A percentile compares a stretch with the other conserved stretches of the same genome.
phyloP scores from a whole-genome alignment of 345 rosid species.

The Arabidopsis arenosa region DNA sequence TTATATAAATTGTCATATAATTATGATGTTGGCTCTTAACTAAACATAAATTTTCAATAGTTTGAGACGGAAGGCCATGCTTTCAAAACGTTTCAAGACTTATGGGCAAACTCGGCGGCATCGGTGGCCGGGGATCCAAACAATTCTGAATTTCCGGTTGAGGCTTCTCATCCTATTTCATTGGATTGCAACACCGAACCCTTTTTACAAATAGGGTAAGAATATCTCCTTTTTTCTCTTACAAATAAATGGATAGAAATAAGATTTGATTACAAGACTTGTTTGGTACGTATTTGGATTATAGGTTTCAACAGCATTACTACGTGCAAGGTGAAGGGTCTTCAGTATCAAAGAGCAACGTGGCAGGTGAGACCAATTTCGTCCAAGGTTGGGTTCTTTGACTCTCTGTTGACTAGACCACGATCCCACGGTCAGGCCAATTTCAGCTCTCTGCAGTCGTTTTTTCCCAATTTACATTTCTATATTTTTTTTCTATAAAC shows the following conservation, averaged over 20 bases:
- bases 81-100: slow-evolving; percentile 57
- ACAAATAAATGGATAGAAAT: not conserved
- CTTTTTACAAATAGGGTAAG: slow-evolving; percentile 70
- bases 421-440: slow-evolving; percentile 19
- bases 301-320: slow-evolving; percentile 61
- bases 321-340: slow-evolving; percentile 74
- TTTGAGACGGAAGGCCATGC: slow-evolving; percentile 71
- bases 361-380: slow-evolving; percentile 71
- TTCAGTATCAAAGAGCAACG: slow-evolving; percentile 52
- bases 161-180: slow-evolving; percentile 53
- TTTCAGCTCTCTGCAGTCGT: slow-evolving; percentile 15
- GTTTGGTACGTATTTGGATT: slow-evolving; percentile 15
- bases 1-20: not conserved
- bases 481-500: not conserved
- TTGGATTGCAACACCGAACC: slow-evolving; percentile 70
- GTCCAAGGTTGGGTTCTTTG: slow-evolving; percentile 82
- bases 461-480: not conserved
- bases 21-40: not conserved
- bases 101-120: slow-evolving; percentile 58
- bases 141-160: slow-evolving; percentile 53
- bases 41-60: slow-evolving; percentile 40
- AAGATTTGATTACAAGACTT: not conserved
- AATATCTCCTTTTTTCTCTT: not conserved
- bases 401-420: slow-evolving; percentile 40
- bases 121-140: slow-evolving; percentile 33